Base-by-base conservation (phyloP, 2,329 filamentous ascomycete species). In the Pezicula rhizophila region DNA sequence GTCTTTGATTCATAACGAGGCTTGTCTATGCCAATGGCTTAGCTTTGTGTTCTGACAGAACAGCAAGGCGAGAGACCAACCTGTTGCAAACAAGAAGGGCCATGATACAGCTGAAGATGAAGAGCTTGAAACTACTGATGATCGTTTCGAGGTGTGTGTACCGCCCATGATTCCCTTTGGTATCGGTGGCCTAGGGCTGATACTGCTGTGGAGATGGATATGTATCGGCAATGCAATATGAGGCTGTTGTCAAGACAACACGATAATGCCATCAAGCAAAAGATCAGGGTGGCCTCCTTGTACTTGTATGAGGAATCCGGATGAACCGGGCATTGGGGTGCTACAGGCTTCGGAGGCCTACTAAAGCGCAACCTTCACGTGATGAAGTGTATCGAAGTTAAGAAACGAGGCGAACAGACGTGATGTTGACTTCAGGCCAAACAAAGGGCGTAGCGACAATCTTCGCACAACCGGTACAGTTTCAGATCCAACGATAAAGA, bases 271-370 rank as follows among this genome's bases (percentile, higher is more conserved):
- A 15, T 11, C 10, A 15, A 7, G 20, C 25, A 8, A 23, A 23
- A 23, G 8, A 5, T 26, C 40, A 42, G 20, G 40, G 40, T 26
- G 25, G n/a, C 26, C 40, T 28, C 40, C 40, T 42, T 42, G 40
- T 42, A 42, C 40, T 42, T 42, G 40, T 42, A 42, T 42, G 40
- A 42, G 40, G 31, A 42, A 17, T 11, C 18, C 20, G 40, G 40
- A 42, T 42, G 40, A 42, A 42, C 40, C 20, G 40, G 40, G 18
- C 40, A 20, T 42, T 5, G 25, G 14, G 14, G 35, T 38, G 35
- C 10, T 38, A 5, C 18, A 15, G 35, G n/a, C 35, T 38, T 20
- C 3, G 8, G 6, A 15, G 11, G 8, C n/a, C 28, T 31, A 31
- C 28, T 31, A 31, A 31, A 31, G 28, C 8, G 28, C 28, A 3